phyloP scores from a whole-genome alignment of 805 yeast genomes.

The Barnettozyma californica region DNA sequence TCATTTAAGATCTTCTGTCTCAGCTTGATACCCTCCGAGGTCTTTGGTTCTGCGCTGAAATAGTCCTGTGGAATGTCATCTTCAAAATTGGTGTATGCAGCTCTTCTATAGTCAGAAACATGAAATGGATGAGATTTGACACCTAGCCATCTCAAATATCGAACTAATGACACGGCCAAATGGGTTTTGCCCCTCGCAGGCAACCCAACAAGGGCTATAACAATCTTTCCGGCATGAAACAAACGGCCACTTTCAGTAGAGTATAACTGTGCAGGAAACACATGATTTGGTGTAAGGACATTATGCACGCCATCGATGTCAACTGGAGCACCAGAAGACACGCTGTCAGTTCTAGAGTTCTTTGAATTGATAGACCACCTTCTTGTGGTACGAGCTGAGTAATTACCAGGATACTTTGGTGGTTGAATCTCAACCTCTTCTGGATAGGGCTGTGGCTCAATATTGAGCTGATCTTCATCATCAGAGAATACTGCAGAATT shows the following conservation, averaged over 20 bases:
- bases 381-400: conserved; percentile 48
- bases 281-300: conserved; percentile 51
- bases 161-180: conserved; percentile 81
- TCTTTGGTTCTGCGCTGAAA: conserved; percentile 51
- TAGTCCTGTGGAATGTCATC: conserved; percentile 63
- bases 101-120: conserved; percentile 83
- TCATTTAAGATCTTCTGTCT: conserved; percentile 55
- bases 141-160: conserved; percentile 94
- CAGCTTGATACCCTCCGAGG: conserved; percentile 42
- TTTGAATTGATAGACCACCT: conserved; percentile 37
- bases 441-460: conserved; percentile 1
- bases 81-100: conserved; percentile 28
- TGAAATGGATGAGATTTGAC: conserved; percentile 90
- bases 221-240: conserved; percentile 92
- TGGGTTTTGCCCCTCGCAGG: conserved; percentile 97
- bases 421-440: conserved; percentile 30
- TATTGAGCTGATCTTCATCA: conserved; percentile 24
- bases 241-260: conserved; percentile 88
- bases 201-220: conserved; percentile 83
- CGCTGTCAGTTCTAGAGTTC: conserved; percentile 3
- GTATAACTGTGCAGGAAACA: conserved; percentile 89
- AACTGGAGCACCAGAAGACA: conserved; percentile 13
- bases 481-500: conserved; percentile 28
- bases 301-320: conserved; percentile 70
- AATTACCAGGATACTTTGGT: conserved; percentile 43